Percentiles rank a stretch among this genome's conserved stretches.
Evolutionary conservation across 257 asterid species (phyloP).

Genomic region (Przewalskia tangutica): DNA sequence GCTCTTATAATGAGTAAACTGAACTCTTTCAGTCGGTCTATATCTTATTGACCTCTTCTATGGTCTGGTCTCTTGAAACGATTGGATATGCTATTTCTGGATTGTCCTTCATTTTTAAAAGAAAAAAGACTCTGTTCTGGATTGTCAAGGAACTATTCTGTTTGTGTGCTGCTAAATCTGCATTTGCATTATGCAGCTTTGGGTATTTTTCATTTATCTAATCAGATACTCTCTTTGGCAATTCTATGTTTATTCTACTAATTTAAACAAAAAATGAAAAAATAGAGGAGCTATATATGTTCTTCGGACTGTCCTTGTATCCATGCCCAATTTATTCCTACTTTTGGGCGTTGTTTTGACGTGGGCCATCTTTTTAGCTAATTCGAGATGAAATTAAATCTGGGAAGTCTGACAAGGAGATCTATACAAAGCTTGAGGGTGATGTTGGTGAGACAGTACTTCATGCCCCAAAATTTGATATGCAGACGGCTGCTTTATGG

Average conservation of each 20-base stretch:
- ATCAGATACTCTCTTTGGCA: neutral
- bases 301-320: neutral
- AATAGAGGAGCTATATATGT: neutral
- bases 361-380: conserved; percentile 24
- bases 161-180: neutral
- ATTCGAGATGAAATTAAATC: conserved; percentile 66
- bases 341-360: neutral
- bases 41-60: neutral
- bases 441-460: conserved; percentile 91
- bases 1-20: neutral
- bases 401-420: conserved; percentile 82
- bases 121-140: neutral
- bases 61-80: neutral
- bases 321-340: neutral
- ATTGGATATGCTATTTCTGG: neutral
- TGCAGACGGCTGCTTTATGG: conserved; percentile 96
- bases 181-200: neutral
- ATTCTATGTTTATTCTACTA: neutral
- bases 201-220: too few relatives aligned
- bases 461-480: conserved; percentile 75
- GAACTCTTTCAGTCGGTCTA: neutral
- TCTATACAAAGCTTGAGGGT: conserved; percentile 72
- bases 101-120: neutral
- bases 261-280: neutral
- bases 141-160: neutral